Percentiles rank a stretch among this genome's conserved stretches.
phyloP scores from a whole-genome alignment of 768 basidiomycete genomes.

The Mycena galopus region DNA sequence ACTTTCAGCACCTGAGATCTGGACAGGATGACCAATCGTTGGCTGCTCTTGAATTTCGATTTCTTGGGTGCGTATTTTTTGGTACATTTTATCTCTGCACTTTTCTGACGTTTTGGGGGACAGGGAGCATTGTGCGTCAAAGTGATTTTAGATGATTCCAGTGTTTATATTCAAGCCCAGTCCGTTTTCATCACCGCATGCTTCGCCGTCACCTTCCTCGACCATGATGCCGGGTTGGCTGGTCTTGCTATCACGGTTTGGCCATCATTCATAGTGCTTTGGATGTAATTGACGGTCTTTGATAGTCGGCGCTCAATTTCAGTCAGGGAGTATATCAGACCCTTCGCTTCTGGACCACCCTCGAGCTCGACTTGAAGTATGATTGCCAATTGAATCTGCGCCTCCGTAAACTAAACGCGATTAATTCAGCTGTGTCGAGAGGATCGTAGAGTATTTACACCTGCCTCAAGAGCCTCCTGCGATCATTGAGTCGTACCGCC shows the following conservation, averaged over 20 bases:
- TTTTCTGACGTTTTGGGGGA: not conserved
- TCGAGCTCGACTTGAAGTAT: conserved; percentile 33
- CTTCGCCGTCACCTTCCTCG: conserved; percentile 75
- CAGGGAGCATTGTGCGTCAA: conserved; percentile 25
- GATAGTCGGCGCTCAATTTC: conserved; percentile 31
- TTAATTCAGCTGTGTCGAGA: conserved; percentile 82
- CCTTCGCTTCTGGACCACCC: conserved; percentile 16
- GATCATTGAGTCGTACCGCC: conserved; percentile 77
- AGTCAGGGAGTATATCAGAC: conserved; percentile 19
- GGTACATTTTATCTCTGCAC: not conserved
- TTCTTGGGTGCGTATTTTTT: conserved; percentile 19
- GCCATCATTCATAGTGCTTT: conserved; percentile 44
- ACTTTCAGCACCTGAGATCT: conserved; percentile 82
- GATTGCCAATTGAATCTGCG: not conserved
- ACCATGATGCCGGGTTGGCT: conserved; percentile 69
- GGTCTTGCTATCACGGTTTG: conserved; percentile 53
- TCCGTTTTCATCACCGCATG: conserved; percentile 83
- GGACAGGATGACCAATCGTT: conserved; percentile 49
- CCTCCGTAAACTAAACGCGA: not conserved
- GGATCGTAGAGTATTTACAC: conserved; percentile 90
- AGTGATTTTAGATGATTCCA: not conserved
- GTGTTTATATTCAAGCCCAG: not conserved
- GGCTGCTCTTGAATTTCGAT: conserved; percentile 27
- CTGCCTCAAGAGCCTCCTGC: conserved; percentile 90
- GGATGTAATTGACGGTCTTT: conserved; percentile 19